Base-by-base conservation (phyloP, 2,329 filamentous ascomycete species). In the Purpureocillium takamizusanense region DNA sequence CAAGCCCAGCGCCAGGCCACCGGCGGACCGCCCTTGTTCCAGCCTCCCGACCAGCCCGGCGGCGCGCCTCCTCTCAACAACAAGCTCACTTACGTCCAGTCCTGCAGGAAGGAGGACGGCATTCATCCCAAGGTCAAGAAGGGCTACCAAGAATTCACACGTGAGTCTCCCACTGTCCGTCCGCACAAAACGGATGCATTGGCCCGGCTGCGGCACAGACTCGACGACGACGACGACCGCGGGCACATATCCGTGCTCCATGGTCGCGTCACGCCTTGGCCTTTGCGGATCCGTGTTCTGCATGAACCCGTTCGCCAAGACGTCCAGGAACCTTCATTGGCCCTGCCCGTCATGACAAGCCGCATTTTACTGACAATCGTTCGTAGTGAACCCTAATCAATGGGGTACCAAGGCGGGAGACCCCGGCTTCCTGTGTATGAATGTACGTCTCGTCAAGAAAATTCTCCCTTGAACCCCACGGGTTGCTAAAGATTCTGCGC, bases 311-410 rank as follows among this genome's bases (percentile, higher is more conserved):
- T 25, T 25, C 21, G 21, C 21, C 21, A 25, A 25, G 21, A 25
- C 21, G 21, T 17, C 9, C 18, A 16, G 32, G 35, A n/a, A 23
- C 4, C 4, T n/a, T 27, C 13, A 30, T 21, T 16, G 25, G 28
- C 30, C n/a, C 28, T 11, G 13, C 28, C 15, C 27, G 23, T 36
- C 14, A 6, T 13, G 9, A 10, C 17, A 7, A 17, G 27, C 12
- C 8, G 12, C 31, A 14, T 16, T 6, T 18, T n/a, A 36, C 45
- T 47, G 28, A 46, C 25, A 32, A 23, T 34, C 25, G 32, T 15
- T 28, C 28, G 13, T 41, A 74, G 71, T 74, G 39, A 74, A 75
- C 48, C 71, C 72, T 34, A 75, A 75, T 46, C 71, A 73, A 54
- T 75, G 71, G 71, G 69, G 67, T 46, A 62, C 67, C 50, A 46